These are phyloP conservation scores for Cetradonia linearis DNA, from an alignment of 495 filamentous ascomycete genomes.

Conservation along the genomic window DNA sequence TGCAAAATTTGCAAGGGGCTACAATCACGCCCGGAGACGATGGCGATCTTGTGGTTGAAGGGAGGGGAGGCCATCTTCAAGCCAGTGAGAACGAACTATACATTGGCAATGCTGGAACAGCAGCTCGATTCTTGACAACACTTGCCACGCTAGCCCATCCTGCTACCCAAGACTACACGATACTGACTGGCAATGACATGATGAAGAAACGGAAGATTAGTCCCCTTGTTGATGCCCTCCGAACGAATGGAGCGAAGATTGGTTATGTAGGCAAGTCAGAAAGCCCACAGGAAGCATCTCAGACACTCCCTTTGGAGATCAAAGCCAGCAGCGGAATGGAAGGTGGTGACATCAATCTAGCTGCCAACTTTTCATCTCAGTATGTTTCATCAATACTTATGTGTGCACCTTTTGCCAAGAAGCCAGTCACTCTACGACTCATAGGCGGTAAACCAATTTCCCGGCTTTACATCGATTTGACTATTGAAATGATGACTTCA, in stretches of 20 bases:
- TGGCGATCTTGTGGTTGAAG: constrained; percentile 66
- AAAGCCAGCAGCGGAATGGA: constrained; percentile 73
- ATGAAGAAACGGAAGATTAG: constrained; percentile 97
- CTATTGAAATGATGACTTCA: constrained; percentile 89
- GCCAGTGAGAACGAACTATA: constrained; percentile 72
- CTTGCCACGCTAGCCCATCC: constrained; percentile 76
- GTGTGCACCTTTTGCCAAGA: constrained; percentile 92
- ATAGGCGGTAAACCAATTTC: constrained; percentile 94
- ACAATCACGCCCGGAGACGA: constrained; percentile 90
- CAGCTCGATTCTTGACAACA: constrained; percentile 88
- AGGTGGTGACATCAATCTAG: constrained; percentile 85
- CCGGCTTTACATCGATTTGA: constrained; percentile 98
- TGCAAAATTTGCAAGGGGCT: constrained; percentile 76
- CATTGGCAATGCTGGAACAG: constrained; percentile 93
- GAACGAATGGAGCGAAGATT: constrained; percentile 69
- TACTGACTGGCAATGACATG: constrained; percentile 85
- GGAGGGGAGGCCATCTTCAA: constrained; percentile 74
- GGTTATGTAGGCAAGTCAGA: constrained; percentile 62
- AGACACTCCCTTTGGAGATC: constrained; percentile 74
- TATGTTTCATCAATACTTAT: constrained; percentile 95
- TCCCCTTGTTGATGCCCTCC: constrained; percentile 83
- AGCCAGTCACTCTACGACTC: constrained; percentile 79
- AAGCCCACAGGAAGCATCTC: constrained; percentile 28
- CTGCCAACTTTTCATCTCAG: constrained; percentile 91
- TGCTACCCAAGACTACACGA: constrained; percentile 50